phyloP scores from a whole-genome alignment of 176 grass and related monocot species.

The Phyllostachys edulis region DNA sequence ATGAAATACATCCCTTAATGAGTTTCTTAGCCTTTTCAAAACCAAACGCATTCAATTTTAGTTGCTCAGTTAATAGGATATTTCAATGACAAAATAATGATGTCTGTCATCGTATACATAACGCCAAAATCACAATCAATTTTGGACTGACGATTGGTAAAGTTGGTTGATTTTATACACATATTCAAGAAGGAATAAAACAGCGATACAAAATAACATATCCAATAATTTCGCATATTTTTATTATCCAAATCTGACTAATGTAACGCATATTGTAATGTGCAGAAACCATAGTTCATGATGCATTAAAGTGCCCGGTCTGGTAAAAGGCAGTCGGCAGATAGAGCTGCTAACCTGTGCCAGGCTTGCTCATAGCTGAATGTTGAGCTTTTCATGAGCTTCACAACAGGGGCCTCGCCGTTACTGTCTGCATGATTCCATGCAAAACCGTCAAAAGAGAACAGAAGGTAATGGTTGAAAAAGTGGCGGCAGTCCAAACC shows the following conservation, averaged over 20 bases:
- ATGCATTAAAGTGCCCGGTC: slow-evolving; percentile 17
- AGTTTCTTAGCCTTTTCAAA: not conserved
- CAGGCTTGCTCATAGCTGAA: slow-evolving; percentile 98
- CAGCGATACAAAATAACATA: slow-evolving; percentile 4
- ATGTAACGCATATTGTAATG: slow-evolving; percentile 15
- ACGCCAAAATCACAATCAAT: too few species aligned
- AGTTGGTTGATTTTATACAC: not conserved
- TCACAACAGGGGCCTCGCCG: slow-evolving; percentile 62
- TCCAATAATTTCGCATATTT: slow-evolving; percentile 2
- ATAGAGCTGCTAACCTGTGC: slow-evolving; percentile 66
- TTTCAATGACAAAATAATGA: too few species aligned
- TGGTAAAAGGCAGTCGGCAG: slow-evolving; percentile 12
- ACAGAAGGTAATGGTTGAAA: slow-evolving; percentile 13
- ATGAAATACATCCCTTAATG: slow-evolving; percentile 7
- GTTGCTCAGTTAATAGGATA: too few species aligned
- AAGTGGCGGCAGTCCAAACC: slow-evolving; percentile 49
- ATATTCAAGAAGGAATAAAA: slow-evolving; percentile 4
- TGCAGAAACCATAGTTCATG: not conserved
- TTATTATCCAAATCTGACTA: not conserved
- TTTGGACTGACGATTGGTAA: not conserved
- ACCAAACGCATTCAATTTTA: too few species aligned
- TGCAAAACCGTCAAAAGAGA: slow-evolving; percentile 26
- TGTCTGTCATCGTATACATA: too few species aligned
- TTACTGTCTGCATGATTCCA: slow-evolving; percentile 49
- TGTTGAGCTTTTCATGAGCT: slow-evolving; percentile 85